Evolutionary conservation across 2,329 filamentous ascomycete genomes (phyloP).

Genomic region (Colletotrichum neosansevieriae): DNA sequence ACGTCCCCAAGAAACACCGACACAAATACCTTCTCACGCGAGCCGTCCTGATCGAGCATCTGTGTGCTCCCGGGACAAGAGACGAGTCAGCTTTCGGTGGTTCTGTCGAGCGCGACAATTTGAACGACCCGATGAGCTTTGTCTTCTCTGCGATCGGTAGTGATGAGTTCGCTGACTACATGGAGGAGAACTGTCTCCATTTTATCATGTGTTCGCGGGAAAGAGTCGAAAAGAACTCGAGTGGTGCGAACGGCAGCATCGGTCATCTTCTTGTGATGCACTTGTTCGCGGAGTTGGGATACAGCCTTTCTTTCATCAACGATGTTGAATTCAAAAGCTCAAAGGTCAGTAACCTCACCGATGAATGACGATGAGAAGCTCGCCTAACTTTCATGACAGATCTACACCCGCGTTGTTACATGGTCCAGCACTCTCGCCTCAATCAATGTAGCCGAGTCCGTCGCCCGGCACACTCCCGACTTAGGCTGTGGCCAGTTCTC

Average conservation of each 20-base stretch:
- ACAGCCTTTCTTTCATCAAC: constrained; percentile 74
- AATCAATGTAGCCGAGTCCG: neutral
- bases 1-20: constrained; percentile 43
- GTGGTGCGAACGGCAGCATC: neutral
- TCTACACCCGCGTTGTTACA: constrained; percentile 12
- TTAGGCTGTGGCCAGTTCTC: neutral
- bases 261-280: constrained; percentile 62
- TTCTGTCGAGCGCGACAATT: constrained; percentile 60
- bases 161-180: constrained; percentile 65
- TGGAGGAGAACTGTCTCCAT: constrained; percentile 66
- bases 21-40: constrained; percentile 73
- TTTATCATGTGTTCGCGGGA: constrained; percentile 66
- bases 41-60: constrained; percentile 73
- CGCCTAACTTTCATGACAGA: neutral
- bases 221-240: neutral
- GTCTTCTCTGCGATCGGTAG: constrained; percentile 18
- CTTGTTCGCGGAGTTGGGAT: constrained; percentile 65
- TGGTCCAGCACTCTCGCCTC: neutral
- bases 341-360: constrained; percentile 57
- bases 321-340: constrained; percentile 73
- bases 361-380: neutral
- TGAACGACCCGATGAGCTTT: constrained; percentile 46
- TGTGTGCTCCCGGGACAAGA: constrained; percentile 48
- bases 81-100: neutral
- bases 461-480: neutral